Base-by-base conservation (phyloP, 306 rosid species). In the Malus domestica region DNA sequence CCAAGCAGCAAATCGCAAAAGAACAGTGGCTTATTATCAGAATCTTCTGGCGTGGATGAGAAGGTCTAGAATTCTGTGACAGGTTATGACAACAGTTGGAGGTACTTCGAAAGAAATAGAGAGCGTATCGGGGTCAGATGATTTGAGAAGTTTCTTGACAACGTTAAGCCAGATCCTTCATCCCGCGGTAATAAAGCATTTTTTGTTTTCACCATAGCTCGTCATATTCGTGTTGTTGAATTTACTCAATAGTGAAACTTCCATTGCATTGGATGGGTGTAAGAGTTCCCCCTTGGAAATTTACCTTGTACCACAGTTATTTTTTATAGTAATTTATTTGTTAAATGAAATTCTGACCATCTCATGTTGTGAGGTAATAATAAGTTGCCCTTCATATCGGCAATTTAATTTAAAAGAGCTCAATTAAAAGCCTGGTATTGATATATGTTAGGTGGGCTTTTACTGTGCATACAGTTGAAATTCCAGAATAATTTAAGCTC, bases 1-100 rank as follows among this genome's bases (percentile, higher is more conserved):
- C 79, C 85, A 54, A 68, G 79, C 76, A 68, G 77, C 55, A 89
- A 88, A 79, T 57, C 88, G 29, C 88, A 79, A 58, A 90, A 88
- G 10, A 81, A 78, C 57, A 77, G 46, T 67, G 75, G 57, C 19
- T 72, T 88, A 45, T 81, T 88, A 45, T 81, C 86, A 11, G 80
- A 82, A 67, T 77, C 90, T 45, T 82, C 88, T 64, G 88, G 84
- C 52, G 54, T 80, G 20, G 86, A 86, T 72, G 83, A 79, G 20
- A 82, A 89, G 88, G 86, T 76, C 59, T 86, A 86, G 78, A 75
- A 60, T 72, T 79, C 75, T 0, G 72, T 74, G 68, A 32, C 82
- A 71, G 60, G 25, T 67, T 27, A 33, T 33, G 42, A 76, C 68
- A 22, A 59, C 25, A 70, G 35, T 42, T 25, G 32, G 68, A 54